These are phyloP conservation scores for Pseudopithomyces chartarum DNA, from an alignment of 2,329 filamentous ascomycete species.

Conservation along the genomic window DNA sequence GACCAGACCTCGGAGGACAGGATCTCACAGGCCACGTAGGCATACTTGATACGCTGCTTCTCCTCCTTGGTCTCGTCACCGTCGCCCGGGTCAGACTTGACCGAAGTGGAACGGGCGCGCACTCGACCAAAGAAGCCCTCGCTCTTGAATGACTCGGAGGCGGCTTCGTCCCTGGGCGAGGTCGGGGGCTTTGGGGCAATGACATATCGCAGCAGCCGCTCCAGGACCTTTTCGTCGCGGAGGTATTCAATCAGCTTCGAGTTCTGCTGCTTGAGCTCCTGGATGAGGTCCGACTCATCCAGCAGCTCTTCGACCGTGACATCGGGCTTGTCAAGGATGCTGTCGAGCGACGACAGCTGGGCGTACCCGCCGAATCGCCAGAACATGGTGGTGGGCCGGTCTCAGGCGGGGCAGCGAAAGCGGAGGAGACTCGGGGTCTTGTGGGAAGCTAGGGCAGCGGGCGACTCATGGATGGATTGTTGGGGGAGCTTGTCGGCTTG, in stretches of 20 bases:
- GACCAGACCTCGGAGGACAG: slow-evolving; percentile 96
- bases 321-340: slow-evolving; percentile 92
- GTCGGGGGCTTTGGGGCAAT: slow-evolving; percentile 70
- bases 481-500: slow-evolving; percentile 12
- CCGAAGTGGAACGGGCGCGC: slow-evolving; percentile 50
- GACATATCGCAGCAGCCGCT: slow-evolving; percentile 88
- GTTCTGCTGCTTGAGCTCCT: slow-evolving; percentile 98
- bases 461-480: slow-evolving; percentile 15
- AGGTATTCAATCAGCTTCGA: slow-evolving; percentile 96
- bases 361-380: slow-evolving; percentile 99
- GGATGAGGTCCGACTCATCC: slow-evolving; percentile 93
- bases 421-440: slow-evolving; percentile 29
- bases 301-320: slow-evolving; percentile 94
- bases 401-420: slow-evolving; percentile 33
- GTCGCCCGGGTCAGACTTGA: slow-evolving; percentile 49
- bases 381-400: slow-evolving; percentile 82
- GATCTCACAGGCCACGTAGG: slow-evolving; percentile 90
- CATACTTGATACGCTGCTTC: slow-evolving; percentile 90
- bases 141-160: slow-evolving; percentile 51
- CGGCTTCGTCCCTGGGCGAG: slow-evolving; percentile 38
- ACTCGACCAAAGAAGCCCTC: slow-evolving; percentile 55
- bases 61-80: slow-evolving; percentile 74
- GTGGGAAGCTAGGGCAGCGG: slow-evolving; percentile 10
- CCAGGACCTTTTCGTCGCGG: slow-evolving; percentile 82
- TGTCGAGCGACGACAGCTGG: slow-evolving; percentile 95